Evolutionary conservation across 2,329 filamentous ascomycete species (phyloP).

Genomic region (Pestalotiopsis sp.): DNA sequence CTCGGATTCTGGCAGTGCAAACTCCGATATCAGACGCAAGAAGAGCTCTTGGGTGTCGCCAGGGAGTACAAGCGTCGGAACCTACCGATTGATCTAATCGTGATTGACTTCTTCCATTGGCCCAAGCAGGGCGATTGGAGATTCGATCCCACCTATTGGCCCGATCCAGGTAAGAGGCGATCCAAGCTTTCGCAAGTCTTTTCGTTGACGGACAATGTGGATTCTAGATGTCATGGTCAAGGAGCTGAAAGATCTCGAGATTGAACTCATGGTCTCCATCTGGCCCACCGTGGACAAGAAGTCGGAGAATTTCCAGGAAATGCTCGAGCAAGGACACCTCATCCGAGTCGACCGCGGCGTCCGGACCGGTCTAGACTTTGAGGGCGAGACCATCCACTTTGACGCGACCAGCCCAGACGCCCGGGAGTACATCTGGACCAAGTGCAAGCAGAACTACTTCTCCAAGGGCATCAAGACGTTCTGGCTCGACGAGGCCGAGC

Average conservation of each 20-base stretch:
- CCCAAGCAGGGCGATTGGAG: conserved; percentile 66
- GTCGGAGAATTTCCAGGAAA: conserved; percentile 61
- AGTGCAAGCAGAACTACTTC: conserved; percentile 61
- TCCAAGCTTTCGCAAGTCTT: not conserved
- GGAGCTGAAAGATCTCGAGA: conserved; percentile 56
- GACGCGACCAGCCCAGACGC: conserved; percentile 64
- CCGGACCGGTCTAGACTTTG: conserved; percentile 57
- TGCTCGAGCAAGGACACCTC: conserved; percentile 60
- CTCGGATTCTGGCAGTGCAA: conserved; percentile 71
- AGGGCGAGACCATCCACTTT: conserved; percentile 60
- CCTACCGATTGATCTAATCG: conserved; percentile 64
- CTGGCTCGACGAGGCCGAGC: conserved; percentile 71
- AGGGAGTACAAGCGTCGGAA: conserved; percentile 56
- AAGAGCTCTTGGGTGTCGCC: conserved; percentile 60
- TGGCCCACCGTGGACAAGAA: conserved; percentile 65
- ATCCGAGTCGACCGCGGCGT: conserved; percentile 62
- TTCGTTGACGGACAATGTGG: not conserved
- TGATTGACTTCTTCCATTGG: conserved; percentile 70
- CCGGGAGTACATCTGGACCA: conserved; percentile 59
- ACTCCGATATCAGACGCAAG: conserved; percentile 64
- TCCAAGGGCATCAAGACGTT: conserved; percentile 62
- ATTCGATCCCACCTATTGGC: conserved; percentile 65
- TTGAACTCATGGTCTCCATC: conserved; percentile 69
- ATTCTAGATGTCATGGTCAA: conserved; percentile 58
- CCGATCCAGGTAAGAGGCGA: conserved; percentile 52